Conservation (phyloP, 2,329 filamentous ascomycete genomes). For the Pochonia chlamydosporia region DNA sequence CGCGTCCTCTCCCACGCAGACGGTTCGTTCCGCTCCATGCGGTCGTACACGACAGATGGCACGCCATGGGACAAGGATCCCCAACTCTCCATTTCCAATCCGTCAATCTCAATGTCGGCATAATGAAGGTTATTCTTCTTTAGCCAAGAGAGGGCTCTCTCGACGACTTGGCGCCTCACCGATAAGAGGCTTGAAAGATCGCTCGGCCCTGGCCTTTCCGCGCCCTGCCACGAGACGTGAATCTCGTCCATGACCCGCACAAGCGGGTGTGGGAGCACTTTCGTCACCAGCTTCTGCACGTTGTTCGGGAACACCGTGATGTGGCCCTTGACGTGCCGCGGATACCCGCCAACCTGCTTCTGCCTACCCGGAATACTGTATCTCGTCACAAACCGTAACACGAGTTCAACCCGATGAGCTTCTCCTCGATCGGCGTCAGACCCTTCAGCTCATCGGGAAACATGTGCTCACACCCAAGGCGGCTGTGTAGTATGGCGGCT, state of each 20-base stretch:
- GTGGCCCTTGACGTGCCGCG: conserved; percentile 11
- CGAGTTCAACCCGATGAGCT: not conserved
- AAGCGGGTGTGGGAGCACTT: conserved; percentile 9
- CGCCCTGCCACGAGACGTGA: conserved; percentile 8
- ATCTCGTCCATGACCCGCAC: conserved; percentile 9
- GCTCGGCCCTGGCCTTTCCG: conserved; percentile 6
- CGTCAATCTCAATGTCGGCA: conserved; percentile 9
- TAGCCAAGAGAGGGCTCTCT: conserved; percentile 10
- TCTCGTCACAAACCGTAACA: conserved; percentile 5
- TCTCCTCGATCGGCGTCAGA: not conserved
- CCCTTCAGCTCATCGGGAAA: conserved; percentile 1
- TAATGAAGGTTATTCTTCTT: conserved; percentile 9
- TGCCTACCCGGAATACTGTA: not conserved
- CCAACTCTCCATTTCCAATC: conserved; percentile 11
- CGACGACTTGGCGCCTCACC: conserved; percentile 8
- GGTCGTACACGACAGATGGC: conserved; percentile 8
- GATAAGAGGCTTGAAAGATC: conserved; percentile 9
- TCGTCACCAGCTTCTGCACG: conserved; percentile 9
- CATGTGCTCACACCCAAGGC: conserved; percentile 3
- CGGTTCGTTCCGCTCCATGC: conserved; percentile 10
- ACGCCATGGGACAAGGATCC: conserved; percentile 6
- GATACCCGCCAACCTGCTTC: conserved; percentile 1
- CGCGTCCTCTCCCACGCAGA: conserved; percentile 7
- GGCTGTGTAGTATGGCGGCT: not conserved
- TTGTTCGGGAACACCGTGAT: conserved; percentile 14